phyloP scores from a whole-genome alignment of 83 land plant species.

The Diphasiastrum complanatum region DNA sequence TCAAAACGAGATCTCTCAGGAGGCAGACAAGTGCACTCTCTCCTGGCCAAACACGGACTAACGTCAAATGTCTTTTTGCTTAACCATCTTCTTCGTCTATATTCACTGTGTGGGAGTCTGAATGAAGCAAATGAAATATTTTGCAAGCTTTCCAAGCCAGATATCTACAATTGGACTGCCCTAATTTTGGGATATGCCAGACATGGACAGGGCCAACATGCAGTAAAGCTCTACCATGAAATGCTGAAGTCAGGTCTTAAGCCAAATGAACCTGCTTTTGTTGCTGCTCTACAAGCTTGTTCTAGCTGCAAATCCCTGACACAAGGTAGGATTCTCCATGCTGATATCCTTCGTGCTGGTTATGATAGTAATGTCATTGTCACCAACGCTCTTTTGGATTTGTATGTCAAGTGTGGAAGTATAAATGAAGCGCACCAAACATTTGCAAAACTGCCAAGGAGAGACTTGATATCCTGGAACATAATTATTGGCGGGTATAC shows the following conservation, averaged over 20 bases:
- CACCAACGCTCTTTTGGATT: not conserved
- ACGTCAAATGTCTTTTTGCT: not conserved
- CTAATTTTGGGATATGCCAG: not conserved
- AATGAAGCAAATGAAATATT: not conserved
- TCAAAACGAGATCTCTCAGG: not conserved
- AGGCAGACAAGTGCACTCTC: slow-evolving; percentile 4
- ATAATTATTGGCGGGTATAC: not conserved
- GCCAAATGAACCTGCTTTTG: not conserved
- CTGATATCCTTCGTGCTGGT: not conserved
- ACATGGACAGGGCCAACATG: not conserved
- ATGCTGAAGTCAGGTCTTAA: not conserved
- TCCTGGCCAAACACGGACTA: not conserved
- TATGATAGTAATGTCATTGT: not conserved
- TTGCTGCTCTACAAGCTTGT: not conserved
- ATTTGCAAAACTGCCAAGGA: not conserved
- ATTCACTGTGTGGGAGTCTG: slow-evolving; percentile 6
- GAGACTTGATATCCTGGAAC: not conserved
- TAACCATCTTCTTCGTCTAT: slow-evolving; percentile 12
- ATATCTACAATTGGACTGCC: slow-evolving; percentile 11
- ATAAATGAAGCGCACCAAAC: not conserved
- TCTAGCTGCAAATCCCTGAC: not conserved
- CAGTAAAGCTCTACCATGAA: not conserved
- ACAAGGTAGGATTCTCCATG: not conserved
- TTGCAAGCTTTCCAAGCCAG: not conserved
- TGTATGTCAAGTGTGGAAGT: not conserved